Percentiles rank a stretch among this genome's conserved stretches.
Conservation (phyloP, 805 yeast species). For the Metschnikowia cubensis region DNA sequence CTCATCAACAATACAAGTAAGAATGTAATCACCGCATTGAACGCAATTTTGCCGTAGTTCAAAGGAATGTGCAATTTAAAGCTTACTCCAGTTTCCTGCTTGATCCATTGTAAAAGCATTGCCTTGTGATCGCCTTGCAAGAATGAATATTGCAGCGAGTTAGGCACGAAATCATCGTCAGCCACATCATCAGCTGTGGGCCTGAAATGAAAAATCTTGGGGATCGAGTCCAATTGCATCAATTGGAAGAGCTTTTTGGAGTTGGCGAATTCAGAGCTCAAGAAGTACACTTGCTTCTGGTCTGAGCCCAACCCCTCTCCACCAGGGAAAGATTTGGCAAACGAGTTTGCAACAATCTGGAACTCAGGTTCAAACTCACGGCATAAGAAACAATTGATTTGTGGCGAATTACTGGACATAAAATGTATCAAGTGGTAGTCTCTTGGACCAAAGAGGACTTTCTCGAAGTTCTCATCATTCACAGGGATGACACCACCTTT, state of each 20-base stretch:
- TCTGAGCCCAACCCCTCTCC: constrained; percentile 27
- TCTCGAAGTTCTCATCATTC: constrained; percentile 58
- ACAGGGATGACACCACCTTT: constrained; percentile 23
- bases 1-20: constrained; percentile 24
- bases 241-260: constrained; percentile 50
- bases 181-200: constrained; percentile 39
- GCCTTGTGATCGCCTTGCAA: constrained; percentile 41
- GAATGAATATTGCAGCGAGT: constrained; percentile 34
- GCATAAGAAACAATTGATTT: constrained; percentile 77
- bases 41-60: constrained; percentile 37
- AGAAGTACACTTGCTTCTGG: constrained; percentile 55
- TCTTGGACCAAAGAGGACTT: constrained; percentile 57
- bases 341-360: constrained; percentile 56
- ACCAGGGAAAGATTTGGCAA: constrained; percentile 49
- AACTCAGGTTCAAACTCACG: constrained; percentile 62
- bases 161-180: constrained; percentile 23
- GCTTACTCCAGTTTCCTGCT: constrained; percentile 28
- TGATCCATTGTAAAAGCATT: constrained; percentile 36
- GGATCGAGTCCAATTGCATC: constrained; percentile 66
- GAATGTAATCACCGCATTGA: constrained; percentile 35
- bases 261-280: constrained; percentile 66
- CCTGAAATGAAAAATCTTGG: constrained; percentile 61
- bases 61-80: constrained; percentile 39
- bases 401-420: constrained; percentile 70
- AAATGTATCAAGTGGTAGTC: constrained; percentile 64